Evolutionary conservation across 1,139 yeast genomes (phyloP).

Genomic region (Lodderomyces theae): DNA sequence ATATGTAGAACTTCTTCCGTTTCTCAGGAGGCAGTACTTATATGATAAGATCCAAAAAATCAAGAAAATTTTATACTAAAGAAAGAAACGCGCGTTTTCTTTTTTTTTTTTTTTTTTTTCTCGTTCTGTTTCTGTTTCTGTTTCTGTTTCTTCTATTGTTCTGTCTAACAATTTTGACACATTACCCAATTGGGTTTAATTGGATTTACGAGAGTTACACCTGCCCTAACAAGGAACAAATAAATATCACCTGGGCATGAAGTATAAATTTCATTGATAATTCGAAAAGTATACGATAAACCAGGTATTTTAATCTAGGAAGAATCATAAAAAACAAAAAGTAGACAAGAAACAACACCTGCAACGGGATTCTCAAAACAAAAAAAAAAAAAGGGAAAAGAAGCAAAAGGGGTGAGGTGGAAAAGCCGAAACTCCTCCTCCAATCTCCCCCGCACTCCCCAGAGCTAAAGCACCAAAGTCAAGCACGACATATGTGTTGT

Average conservation of each 20-base stretch:
- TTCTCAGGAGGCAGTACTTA: no score
- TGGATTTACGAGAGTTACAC: no score
- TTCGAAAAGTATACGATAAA: slow-evolving; percentile 42
- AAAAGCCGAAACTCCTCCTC: no score
- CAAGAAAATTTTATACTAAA: slow-evolving; percentile 1
- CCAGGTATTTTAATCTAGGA: slow-evolving; percentile 48
- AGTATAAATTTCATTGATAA: slow-evolving; percentile 42
- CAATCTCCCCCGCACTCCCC: neutral
- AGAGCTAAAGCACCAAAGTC: slow-evolving; percentile 23
- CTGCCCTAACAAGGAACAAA: no score
- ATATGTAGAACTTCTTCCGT: no score
- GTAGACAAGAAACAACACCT: slow-evolving; percentile 14
- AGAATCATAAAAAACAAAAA: slow-evolving; percentile 28
- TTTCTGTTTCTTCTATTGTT: neutral
- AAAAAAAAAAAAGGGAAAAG: slow-evolving; percentile 5
- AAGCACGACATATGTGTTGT: slow-evolving; percentile 21
- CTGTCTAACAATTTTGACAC: neutral
- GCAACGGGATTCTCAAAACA: slow-evolving; percentile 3
- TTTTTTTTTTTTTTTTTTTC: no score
- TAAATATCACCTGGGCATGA: slow-evolving; percentile 53
- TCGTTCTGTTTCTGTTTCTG: no score
- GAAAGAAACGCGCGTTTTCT: slow-evolving; percentile 2
- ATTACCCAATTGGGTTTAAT: neutral
- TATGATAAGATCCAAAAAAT: no score
- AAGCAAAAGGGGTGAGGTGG: slow-evolving; percentile 11